Conservation (phyloP, 352 stramenopile genomes). For the Phytopythium delawarense region DNA sequence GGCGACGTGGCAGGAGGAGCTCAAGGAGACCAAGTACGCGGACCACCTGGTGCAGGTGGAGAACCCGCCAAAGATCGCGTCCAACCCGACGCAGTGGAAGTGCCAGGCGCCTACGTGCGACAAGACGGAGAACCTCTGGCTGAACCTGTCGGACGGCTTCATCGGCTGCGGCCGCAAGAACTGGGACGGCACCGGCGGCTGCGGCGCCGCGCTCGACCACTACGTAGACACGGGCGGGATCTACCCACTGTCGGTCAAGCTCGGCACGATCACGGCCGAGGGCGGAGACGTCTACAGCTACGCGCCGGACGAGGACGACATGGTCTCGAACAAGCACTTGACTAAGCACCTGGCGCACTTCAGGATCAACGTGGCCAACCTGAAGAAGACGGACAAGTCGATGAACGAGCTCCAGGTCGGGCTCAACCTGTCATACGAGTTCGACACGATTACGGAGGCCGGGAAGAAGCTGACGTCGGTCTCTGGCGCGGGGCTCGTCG, state of each 20-base stretch:
- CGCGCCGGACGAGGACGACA: slow-evolving; percentile 95
- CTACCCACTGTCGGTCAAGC: slow-evolving; percentile 97
- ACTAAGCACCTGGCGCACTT: slow-evolving; percentile 93
- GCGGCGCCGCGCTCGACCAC: slow-evolving; percentile 95
- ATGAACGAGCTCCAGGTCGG: slow-evolving; percentile 97
- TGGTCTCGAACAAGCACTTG: slow-evolving; percentile 95
- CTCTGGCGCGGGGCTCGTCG: slow-evolving; percentile 90
- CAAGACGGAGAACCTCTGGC: slow-evolving; percentile 98
- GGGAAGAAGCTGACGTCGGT: slow-evolving; percentile 91
- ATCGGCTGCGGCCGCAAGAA: slow-evolving; percentile 89
- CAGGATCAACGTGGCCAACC: slow-evolving; percentile 92
- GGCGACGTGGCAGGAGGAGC: slow-evolving; percentile 77
- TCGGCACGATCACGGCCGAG: slow-evolving; percentile 95
- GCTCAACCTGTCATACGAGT: slow-evolving; percentile 98
- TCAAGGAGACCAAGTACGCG: slow-evolving; percentile 75
- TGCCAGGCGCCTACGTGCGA: slow-evolving; percentile 93
- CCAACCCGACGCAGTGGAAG: slow-evolving; percentile 69
- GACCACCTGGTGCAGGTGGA: slow-evolving; percentile 65
- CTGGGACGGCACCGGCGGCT: slow-evolving; percentile 96
- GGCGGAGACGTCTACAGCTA: slow-evolving; percentile 99
- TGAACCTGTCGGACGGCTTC: slow-evolving; percentile 95
- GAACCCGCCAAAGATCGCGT: slow-evolving; percentile 56
- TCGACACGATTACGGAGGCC: slow-evolving; percentile 97
- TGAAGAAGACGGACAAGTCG: slow-evolving; percentile 98
- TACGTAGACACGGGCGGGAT: slow-evolving; percentile 91